Evolutionary conservation across 1,139 yeast genomes (phyloP).

Genomic region (Tardiomyces depauwii): DNA sequence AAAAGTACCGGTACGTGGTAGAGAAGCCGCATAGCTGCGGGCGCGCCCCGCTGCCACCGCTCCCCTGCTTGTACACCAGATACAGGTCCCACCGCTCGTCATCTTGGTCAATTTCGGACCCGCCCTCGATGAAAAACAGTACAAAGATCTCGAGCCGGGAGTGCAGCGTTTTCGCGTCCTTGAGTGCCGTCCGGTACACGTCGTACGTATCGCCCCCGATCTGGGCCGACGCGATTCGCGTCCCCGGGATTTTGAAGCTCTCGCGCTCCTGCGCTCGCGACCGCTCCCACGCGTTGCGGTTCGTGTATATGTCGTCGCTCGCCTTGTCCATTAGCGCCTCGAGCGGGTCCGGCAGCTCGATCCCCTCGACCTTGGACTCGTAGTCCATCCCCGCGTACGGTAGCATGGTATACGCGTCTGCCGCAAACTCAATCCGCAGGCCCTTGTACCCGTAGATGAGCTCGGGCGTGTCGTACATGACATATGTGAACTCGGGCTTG

Average conservation of each 20-base stretch:
- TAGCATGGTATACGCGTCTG: constrained; percentile 42
- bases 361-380: constrained; percentile 34
- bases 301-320: constrained; percentile 50
- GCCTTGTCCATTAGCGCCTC: constrained; percentile 43
- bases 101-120: constrained; percentile 66
- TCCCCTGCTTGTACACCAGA: constrained; percentile 23
- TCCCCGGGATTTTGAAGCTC: constrained; percentile 45
- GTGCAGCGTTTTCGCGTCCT: constrained; percentile 39
- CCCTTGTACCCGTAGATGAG: constrained; percentile 76
- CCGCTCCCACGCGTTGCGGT: constrained; percentile 59
- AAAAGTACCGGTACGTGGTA: constrained; percentile 80
- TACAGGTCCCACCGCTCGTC: constrained; percentile 67
- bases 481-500: constrained; percentile 76
- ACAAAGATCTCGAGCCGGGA: constrained; percentile 69
- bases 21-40: constrained; percentile 56
- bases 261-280: constrained; percentile 38
- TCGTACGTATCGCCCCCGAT: constrained; percentile 26
- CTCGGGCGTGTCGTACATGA: constrained; percentile 87
- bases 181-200: constrained; percentile 31
- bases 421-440: constrained; percentile 38
- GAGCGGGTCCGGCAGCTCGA: constrained; percentile 33
- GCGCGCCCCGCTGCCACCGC: constrained; percentile 8
- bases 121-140: constrained; percentile 84
- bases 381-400: constrained; percentile 51
- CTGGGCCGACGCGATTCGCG: constrained; percentile 29